Percentiles rank a stretch among this genome's conserved stretches.
Evolutionary conservation across 345 rosid species (phyloP).

Genomic region (Eucalyptus guilfoylei): DNA sequence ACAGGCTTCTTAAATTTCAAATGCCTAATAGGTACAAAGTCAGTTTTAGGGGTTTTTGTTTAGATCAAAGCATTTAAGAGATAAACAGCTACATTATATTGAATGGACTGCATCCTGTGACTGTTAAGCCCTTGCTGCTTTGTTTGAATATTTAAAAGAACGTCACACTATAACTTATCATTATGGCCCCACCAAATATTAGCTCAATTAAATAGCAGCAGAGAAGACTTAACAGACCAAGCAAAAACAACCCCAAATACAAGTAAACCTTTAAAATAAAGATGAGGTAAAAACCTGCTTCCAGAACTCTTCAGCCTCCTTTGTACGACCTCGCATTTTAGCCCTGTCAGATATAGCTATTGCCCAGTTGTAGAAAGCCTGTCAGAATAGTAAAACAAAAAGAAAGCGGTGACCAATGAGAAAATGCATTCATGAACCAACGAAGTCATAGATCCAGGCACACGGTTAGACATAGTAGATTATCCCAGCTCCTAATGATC

Average conservation of each 20-base stretch:
- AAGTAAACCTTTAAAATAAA: neutral
- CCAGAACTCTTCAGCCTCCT: constrained; percentile 99
- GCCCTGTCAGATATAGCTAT: constrained; percentile 99
- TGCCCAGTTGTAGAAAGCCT: constrained; percentile 99
- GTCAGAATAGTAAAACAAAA: constrained; percentile 3
- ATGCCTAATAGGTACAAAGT: neutral
- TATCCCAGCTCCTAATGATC: neutral
- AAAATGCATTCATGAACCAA: neutral
- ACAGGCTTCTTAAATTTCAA: neutral
- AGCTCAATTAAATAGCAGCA: neutral
- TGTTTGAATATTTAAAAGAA: neutral
- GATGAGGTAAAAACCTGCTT: constrained; percentile 40
- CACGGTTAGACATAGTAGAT: neutral
- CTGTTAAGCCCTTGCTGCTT: neutral
- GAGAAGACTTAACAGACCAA: neutral
- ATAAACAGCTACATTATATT: neutral
- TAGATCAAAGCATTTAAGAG: neutral
- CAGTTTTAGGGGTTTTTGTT: neutral
- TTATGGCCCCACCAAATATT: neutral
- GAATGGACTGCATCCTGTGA: neutral
- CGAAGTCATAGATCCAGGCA: neutral
- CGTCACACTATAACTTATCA: neutral
- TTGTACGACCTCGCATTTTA: constrained; percentile 98
- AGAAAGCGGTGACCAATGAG: neutral
- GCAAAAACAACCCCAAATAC: neutral